phyloP scores from a whole-genome alignment of 805 yeast species.

The Schwanniomyces vanrijiae region DNA sequence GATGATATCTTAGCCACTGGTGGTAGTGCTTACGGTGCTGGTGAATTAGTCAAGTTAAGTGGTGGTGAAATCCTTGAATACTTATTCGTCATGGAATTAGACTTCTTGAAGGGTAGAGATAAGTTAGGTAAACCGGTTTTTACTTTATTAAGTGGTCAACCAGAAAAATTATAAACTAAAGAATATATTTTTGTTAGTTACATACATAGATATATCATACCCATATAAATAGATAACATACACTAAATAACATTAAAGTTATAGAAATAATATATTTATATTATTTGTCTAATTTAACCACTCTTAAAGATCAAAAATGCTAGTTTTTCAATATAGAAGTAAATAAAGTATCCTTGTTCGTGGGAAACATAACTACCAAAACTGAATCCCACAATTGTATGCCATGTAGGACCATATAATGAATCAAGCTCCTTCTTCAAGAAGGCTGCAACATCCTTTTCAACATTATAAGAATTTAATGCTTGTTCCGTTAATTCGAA shows the following conservation, averaged over 20 bases:
- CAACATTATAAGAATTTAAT: conserved; percentile 41
- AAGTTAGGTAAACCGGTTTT: conserved; percentile 83
- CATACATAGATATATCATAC: not conserved
- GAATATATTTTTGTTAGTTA: not conserved
- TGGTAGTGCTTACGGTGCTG: conserved; percentile 95
- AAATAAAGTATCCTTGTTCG: conserved; percentile 69
- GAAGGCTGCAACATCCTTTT: conserved; percentile 64
- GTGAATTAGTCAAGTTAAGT: conserved; percentile 66
- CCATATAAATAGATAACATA: not conserved
- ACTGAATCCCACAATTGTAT: conserved; percentile 75
- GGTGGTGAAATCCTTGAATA: conserved; percentile 78
- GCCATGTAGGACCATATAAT: conserved; percentile 72
- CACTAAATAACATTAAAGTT: not conserved
- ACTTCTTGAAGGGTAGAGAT: conserved; percentile 91
- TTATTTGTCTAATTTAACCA: conserved; percentile 30
- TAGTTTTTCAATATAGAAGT: conserved; percentile 66
- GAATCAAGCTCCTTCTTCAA: conserved; percentile 69
- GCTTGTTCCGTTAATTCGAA: conserved; percentile 49
- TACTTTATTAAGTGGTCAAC: conserved; percentile 84
- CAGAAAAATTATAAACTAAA: conserved; percentile 40
- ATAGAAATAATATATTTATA: not conserved
- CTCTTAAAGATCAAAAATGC: conserved; percentile 74
- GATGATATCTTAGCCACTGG: conserved; percentile 99
- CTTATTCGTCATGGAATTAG: conserved; percentile 89
- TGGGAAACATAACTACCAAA: conserved; percentile 82